Base-by-base conservation (phyloP, 495 filamentous ascomycete genomes). In the Astrothelium subdiscretum region DNA sequence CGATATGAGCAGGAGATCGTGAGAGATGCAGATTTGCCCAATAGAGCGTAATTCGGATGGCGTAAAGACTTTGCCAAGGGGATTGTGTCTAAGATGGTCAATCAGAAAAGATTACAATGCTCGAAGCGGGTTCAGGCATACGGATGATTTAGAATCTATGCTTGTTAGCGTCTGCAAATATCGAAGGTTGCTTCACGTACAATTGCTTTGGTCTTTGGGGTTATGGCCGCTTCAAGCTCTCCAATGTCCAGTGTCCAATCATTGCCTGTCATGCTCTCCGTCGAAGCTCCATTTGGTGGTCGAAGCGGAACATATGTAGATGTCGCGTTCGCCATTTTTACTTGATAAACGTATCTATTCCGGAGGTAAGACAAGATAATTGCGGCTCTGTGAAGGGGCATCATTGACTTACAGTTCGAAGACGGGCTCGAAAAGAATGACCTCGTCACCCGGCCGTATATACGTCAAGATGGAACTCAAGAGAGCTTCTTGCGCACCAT, bases 61-160 rank as follows among this genome's bases (percentile, higher is more conserved):
- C 2, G 43, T 38, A 65, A 68, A 68, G 20, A 67, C 60, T 57
- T 68, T 68, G 3, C 66, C 59, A 5, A 61, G 20, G 6, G 66
- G 65, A 57, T 65, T 65, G 44, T 65, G 63, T n/a, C 57, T 32
- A 4, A 6, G 12, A 26, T 27, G n/a, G 32, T 27, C 29, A 6
- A 59, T 13, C 4, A 35, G 18, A 35, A n/a, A 15, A 12, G 3
- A 32, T 29, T 35, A 22, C 4, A 15, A 10, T 54, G 24, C 11
- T 11, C 5, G 5, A 2, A 5, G 24, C 24, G 3, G 20, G 10
- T 0, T 26, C 3, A n/a, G 6, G 12, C 58, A 3, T 59, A 59
- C 58, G 58, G 58, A 22, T 35, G 5, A 27, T 59, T 59, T 6
- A 59, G 18, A 27, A 59, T 59, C 58, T 59, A 29, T 13, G 32